Conservation (phyloP, 352 stramenopile genomes). For the Aphanomyces euteiches region DNA sequence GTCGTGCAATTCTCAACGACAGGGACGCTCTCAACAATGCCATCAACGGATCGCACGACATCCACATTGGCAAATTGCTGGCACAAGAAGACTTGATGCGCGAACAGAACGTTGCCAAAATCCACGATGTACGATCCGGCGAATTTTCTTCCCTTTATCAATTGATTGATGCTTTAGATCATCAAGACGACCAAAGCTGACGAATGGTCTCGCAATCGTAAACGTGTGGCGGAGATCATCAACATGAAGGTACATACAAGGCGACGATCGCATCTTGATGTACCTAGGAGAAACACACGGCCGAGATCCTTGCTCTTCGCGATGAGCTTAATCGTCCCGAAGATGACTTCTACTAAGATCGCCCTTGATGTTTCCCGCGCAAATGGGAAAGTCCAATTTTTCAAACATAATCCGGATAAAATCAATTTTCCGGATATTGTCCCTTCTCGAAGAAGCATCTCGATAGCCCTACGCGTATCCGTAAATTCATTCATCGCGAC, state of each 20-base stretch:
- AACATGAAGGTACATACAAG: slow-evolving; percentile 42
- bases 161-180: slow-evolving; percentile 32
- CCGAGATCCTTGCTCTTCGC: slow-evolving; percentile 55
- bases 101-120: slow-evolving; percentile 70
- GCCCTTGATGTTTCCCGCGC: background rate
- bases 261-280: background rate
- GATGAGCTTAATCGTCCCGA: slow-evolving; percentile 75
- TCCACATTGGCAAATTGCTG: slow-evolving; percentile 87
- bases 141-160: background rate
- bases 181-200: slow-evolving; percentile 57
- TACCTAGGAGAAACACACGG: slow-evolving; percentile 49
- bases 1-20: slow-evolving; percentile 74
- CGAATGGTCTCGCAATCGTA: slow-evolving; percentile 72
- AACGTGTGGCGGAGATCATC: slow-evolving; percentile 66
- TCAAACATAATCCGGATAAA: background rate
- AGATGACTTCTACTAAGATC: slow-evolving; percentile 64
- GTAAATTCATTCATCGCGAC: no score
- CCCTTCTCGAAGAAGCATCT: background rate
- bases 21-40: slow-evolving; percentile 78
- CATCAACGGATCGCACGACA: slow-evolving; percentile 89
- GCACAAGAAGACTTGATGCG: slow-evolving; percentile 81
- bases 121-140: slow-evolving; percentile 36
- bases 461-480: no score
- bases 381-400: no score
- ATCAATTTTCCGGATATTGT: background rate